Evolutionary conservation across 331 rosid genomes (phyloP), one percentile per base, ranked within the genome.

Genomic region (Pyrus hybrid): DNA sequence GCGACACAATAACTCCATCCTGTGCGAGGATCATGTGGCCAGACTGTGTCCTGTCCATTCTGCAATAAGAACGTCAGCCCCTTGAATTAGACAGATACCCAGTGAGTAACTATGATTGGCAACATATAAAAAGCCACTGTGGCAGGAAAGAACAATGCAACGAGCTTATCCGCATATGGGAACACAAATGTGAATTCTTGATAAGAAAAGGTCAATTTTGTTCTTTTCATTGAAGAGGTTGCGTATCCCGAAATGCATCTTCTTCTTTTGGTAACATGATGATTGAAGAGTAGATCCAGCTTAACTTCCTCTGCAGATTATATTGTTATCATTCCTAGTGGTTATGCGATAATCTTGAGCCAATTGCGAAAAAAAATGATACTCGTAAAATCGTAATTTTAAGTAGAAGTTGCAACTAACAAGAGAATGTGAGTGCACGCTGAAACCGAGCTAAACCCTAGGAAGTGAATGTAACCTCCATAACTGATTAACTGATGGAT

Each of bases 1-100:
- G 87, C 62, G 70, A 92, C 89, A 72, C 99, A 95, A 86, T 92
- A 95, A 88, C 99, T 95, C 99, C 99, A 95, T 68, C 99, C 99
- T 6, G 90, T 53, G 65, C 60, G 92, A 79, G 90, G 95, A 83
- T 89, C 90, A 77, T 95, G 99, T n/a, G 97, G 99, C 99, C 99
- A 95, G 33, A 90, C 86, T 32, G 99, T 89, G 66, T 86, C 92
- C 77, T 83, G 85, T 13, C 99, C 99, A 80, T 85, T 89, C 99
- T 95, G 97, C 83, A 77, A 25, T 86, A 85, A 17, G 28, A 64
- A 69, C 32, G 75, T 11, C 37, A 14, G 74, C 30, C 22, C 74
- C 58, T 43, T 33, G 49, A 56, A 82, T 75, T 43, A 80, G 60
- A 78, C 70, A 10, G 11, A 41, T 57, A 33, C 21, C 11, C 22